A percentile compares a stretch with the other conserved stretches of the same genome.
These are phyloP conservation scores for Trichoderma polysporum DNA, from an alignment of 2,329 filamentous ascomycete species.

Conservation along the genomic window DNA sequence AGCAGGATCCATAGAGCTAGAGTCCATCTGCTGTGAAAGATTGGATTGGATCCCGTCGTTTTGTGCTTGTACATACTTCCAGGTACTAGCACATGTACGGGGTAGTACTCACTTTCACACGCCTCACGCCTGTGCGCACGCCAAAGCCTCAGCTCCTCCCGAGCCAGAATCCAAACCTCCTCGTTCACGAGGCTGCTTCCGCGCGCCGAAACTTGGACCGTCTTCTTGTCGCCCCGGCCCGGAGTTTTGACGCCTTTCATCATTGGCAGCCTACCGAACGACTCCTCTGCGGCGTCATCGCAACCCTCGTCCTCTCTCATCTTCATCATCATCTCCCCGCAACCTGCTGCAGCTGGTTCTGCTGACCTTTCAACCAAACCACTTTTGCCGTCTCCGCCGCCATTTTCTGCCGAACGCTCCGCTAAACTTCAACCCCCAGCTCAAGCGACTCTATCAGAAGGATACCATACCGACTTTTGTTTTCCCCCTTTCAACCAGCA, in stretches of 20 bases:
- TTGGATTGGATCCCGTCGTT: conserved; percentile 1
- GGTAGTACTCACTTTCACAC: conserved; percentile 18
- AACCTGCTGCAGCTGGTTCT: conserved; percentile 18
- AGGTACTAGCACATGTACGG: conserved; percentile 4
- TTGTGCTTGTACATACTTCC: conserved; percentile 7
- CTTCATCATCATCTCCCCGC: conserved; percentile 1
- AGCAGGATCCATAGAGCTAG: conserved; percentile 1
- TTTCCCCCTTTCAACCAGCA: conserved; percentile 4
- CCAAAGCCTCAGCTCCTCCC: conserved; percentile 17
- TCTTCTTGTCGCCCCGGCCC: conserved; percentile 10
- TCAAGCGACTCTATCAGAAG: conserved; percentile 1
- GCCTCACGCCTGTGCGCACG: conserved; percentile 13
- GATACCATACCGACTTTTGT: conserved; percentile 15
- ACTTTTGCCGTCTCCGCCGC: conserved; percentile 13
- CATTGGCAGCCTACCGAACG: conserved; percentile 3
- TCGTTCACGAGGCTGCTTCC: conserved; percentile 21
- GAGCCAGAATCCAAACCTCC: conserved; percentile 9
- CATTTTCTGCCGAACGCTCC: conserved; percentile 20
- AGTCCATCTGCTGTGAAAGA: neutral
- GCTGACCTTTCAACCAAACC: conserved; percentile 6
- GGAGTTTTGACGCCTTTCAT: conserved; percentile 16
- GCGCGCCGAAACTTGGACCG: conserved; percentile 17
- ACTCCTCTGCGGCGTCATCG: neutral
- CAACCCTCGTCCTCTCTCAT: neutral
- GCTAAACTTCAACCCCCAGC: conserved; percentile 15